These are phyloP conservation scores for Penicillium verrucosum DNA, from an alignment of 2,329 filamentous ascomycete genomes.

Conservation along the genomic window DNA sequence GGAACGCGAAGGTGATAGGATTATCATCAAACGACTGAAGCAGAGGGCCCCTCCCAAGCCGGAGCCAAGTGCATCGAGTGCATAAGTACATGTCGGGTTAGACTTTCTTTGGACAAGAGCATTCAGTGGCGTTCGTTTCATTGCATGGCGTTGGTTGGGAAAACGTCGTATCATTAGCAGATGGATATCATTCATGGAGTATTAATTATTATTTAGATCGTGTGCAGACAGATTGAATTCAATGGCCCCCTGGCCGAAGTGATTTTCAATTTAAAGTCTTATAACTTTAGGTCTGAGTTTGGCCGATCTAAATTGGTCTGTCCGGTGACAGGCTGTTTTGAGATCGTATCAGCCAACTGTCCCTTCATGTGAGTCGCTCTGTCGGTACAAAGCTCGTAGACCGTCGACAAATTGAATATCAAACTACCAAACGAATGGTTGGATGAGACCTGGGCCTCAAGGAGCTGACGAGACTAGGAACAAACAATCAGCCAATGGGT, in stretches of 20 bases:
- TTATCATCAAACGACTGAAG: slow-evolving; percentile 67
- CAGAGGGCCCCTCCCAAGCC: slow-evolving; percentile 22
- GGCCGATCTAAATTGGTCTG: slow-evolving; percentile 66
- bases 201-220: slow-evolving; percentile 14
- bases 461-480: slow-evolving; percentile 58
- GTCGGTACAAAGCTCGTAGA: slow-evolving; percentile 90
- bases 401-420: slow-evolving; percentile 83
- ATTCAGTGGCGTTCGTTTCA: slow-evolving; percentile 15
- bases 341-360: slow-evolving; percentile 66
- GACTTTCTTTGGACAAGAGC: slow-evolving; percentile 7
- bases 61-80: slow-evolving; percentile 9
- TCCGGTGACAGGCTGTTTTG: slow-evolving; percentile 53
- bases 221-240: slow-evolving; percentile 12
- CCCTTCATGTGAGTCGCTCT: slow-evolving; percentile 67
- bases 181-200: slow-evolving; percentile 3
- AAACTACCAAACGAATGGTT: slow-evolving; percentile 71
- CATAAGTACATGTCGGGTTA: not conserved
- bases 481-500: slow-evolving; percentile 4
- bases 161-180: slow-evolving; percentile 10
- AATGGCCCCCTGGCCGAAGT: slow-evolving; percentile 1
- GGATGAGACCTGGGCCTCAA: slow-evolving; percentile 64
- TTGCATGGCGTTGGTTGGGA: slow-evolving; percentile 21
- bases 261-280: slow-evolving; percentile 17
- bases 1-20: slow-evolving; percentile 68
- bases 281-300: slow-evolving; percentile 75